phyloP scores from a whole-genome alignment of 179 eudicot genomes.

The Sideroxylon spinosum region DNA sequence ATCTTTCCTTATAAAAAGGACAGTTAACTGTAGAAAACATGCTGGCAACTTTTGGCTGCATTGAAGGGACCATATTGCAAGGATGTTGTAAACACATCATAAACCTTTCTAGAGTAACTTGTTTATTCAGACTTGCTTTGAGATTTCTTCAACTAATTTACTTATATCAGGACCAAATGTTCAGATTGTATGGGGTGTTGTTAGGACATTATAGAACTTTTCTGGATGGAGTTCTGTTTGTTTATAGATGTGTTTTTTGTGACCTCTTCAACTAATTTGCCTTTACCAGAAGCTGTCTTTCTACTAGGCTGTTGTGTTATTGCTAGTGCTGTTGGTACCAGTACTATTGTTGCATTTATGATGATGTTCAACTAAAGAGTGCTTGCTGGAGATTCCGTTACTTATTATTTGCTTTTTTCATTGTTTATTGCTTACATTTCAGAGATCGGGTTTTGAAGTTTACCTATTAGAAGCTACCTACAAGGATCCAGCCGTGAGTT shows the following conservation, averaged over 20 bases:
- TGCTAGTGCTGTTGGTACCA: not conserved
- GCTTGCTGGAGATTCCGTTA: conserved; percentile 11
- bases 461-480: conserved; percentile 87
- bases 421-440: conserved; percentile 30
- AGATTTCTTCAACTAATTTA: not conserved
- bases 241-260: not conserved
- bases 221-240: not conserved
- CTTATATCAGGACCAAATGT: conserved; percentile 4
- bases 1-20: not conserved
- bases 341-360: not conserved
- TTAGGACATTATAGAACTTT: not conserved
- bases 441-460: conserved; percentile 97
- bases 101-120: not conserved
- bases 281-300: not conserved
- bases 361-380: not conserved
- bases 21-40: not conserved
- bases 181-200: not conserved
- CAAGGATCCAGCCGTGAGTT: conserved; percentile 87
- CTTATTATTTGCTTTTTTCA: conserved; percentile 14
- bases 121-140: not conserved
- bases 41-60: not conserved
- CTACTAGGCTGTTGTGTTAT: not conserved
- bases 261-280: not conserved
- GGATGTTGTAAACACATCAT: not conserved
- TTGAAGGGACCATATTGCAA: not conserved